These are phyloP conservation scores for Vigna hirtella DNA, from an alignment of 306 rosid species.

Conservation along the genomic window DNA sequence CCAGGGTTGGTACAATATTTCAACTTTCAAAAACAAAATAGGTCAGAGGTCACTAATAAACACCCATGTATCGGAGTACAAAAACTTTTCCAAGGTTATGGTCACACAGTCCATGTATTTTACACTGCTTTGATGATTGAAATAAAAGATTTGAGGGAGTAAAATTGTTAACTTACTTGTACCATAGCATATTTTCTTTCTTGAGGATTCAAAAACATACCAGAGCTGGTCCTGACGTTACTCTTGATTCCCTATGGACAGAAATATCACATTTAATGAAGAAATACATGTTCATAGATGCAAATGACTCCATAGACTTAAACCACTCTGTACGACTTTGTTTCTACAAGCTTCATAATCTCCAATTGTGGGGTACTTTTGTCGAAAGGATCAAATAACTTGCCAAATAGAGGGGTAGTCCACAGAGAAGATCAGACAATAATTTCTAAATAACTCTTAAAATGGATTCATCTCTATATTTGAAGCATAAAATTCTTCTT, in stretches of 20 bases:
- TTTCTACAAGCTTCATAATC: no score
- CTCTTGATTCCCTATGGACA: constrained; percentile 80
- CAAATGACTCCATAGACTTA: background rate
- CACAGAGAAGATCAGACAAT: no score
- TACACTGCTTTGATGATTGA: constrained; percentile 11
- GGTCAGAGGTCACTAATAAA: background rate
- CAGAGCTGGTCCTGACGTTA: constrained; percentile 94
- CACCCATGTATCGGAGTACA: constrained; percentile 19
- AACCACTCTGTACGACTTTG: no score
- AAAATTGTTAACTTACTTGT: constrained; percentile 59
- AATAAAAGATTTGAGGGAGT: constrained; percentile 15
- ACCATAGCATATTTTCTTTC: constrained; percentile 84
- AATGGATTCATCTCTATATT: no score
- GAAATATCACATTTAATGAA: constrained; percentile 39
- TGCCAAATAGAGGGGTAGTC: no score
- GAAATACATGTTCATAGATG: constrained; percentile 31
- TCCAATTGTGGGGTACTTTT: no score
- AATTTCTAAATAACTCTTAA: no score
- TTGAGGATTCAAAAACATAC: constrained; percentile 77
- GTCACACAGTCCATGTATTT: constrained; percentile 28
- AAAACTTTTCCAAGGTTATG: constrained; percentile 24
- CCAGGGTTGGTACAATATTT: constrained; percentile 12
- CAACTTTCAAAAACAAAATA: constrained; percentile 34
- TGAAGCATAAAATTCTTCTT: no score
- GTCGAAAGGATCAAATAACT: no score